phyloP scores from a whole-genome alignment of 2,329 filamentous ascomycete species.

The Chaetomium sp. region DNA sequence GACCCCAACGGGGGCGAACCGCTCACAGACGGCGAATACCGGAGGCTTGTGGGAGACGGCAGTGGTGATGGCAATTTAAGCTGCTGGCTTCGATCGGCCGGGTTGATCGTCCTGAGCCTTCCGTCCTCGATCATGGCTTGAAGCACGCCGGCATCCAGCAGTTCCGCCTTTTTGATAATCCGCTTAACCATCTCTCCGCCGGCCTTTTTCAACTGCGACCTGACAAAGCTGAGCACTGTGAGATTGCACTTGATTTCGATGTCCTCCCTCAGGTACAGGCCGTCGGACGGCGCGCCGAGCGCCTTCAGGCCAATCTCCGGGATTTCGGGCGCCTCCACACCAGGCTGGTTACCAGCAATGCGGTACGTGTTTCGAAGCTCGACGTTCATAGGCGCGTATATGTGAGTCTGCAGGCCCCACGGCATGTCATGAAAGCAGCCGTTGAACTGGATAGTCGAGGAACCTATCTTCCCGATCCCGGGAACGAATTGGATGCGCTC shows the following conservation, averaged over 20 bases:
- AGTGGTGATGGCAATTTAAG: conserved; percentile 32
- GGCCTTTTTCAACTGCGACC: conserved; percentile 66
- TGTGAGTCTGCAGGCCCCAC: conserved; percentile 71
- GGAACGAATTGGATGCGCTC: conserved; percentile 70
- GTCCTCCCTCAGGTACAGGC: conserved; percentile 69
- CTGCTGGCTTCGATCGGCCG: conserved; percentile 51
- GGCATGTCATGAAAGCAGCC: conserved; percentile 73
- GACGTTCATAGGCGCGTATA: conserved; percentile 67
- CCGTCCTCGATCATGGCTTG: conserved; percentile 55
- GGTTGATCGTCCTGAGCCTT: conserved; percentile 42
- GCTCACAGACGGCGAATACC: conserved; percentile 35
- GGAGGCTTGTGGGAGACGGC: conserved; percentile 31
- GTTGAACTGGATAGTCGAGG: conserved; percentile 67
- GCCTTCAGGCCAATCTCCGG: conserved; percentile 62
- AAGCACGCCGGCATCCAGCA: conserved; percentile 66
- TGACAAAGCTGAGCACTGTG: conserved; percentile 65
- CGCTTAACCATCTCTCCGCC: conserved; percentile 68
- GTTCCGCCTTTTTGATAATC: conserved; percentile 70
- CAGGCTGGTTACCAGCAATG: conserved; percentile 69
- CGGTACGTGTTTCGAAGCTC: conserved; percentile 70
- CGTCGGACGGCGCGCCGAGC: conserved; percentile 63
- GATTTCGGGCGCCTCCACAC: conserved; percentile 61
- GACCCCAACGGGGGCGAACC: conserved; percentile 38
- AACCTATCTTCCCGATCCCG: conserved; percentile 65
- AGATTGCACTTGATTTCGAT: conserved; percentile 72